A percentile compares a stretch with the other conserved stretches of the same genome.
These are phyloP conservation scores for Macrolepiota albuminosa DNA, from an alignment of 768 basidiomycete genomes.

Conservation along the genomic window DNA sequence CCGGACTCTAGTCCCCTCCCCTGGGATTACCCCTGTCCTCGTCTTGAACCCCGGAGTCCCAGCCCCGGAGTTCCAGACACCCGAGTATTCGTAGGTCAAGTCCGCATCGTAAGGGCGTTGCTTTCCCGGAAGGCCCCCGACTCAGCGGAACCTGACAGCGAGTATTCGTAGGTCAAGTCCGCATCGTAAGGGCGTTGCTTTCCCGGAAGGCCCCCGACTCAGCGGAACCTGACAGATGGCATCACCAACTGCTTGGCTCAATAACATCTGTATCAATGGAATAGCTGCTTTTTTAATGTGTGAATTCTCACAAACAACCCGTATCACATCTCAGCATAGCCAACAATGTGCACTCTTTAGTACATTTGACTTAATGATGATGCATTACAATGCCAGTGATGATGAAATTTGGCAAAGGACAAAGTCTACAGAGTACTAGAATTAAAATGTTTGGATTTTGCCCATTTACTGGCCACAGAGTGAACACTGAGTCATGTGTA, in stretches of 20 bases:
- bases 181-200: no score
- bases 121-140: no score
- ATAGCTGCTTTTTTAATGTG: slow-evolving; percentile 10
- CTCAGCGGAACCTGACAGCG: no score
- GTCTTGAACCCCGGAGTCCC: no score
- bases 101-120: no score
- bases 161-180: no score
- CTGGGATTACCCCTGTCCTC: no score
- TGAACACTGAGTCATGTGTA: slow-evolving; percentile 31
- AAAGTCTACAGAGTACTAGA: slow-evolving; percentile 21
- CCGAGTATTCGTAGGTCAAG: no score
- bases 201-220: no score
- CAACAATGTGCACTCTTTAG: neutral
- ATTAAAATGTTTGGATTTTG: slow-evolving; percentile 28
- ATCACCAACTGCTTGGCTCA: slow-evolving; percentile 11
- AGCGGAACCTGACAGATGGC: no score
- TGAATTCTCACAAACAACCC: neutral
- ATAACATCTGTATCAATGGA: slow-evolving; percentile 14
- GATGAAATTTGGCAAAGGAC: slow-evolving; percentile 18
- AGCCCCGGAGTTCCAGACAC: no score
- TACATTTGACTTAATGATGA: neutral
- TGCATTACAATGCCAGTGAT: slow-evolving; percentile 16
- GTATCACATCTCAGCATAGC: neutral
- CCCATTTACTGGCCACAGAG: slow-evolving; percentile 25
- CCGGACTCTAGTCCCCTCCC: no score